Evolutionary conservation across 768 basidiomycete species (phyloP), one percentile per base, ranked within the genome.

Genomic region (Hygrocybe punicea): DNA sequence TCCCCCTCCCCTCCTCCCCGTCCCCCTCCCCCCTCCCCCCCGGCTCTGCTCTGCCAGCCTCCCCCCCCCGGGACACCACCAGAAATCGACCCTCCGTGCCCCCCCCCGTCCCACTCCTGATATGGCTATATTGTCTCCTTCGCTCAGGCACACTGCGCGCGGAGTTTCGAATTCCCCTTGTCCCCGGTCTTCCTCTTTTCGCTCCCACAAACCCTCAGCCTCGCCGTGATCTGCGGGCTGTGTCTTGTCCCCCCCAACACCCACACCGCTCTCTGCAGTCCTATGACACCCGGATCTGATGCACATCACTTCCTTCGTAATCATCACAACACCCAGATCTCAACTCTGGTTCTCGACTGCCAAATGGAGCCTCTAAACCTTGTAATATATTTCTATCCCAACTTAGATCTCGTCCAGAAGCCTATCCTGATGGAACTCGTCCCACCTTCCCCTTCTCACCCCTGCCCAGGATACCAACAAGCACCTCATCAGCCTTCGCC

Each of bases 401-500:
- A 29, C 29, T 29, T 29, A 29, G 29, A 29, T 29, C 29, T 29
- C 29, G 29, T 29, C 29, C 29, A 29, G 29, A 29, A 4, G 29
- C 29, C 29, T 29, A 29, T 29, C 29, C 29, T 29, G 39, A 40
- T 40, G 16, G 39, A 40, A 4, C 39, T 4, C 4, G 39, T 16
- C 19, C 19, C 4, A 40, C 39, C 39, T 19, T 47, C 23, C 45
- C 45, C 45, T 29, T 29, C 29, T 29, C 29, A 29, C 29, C 55
- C 62, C 56, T 34, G 35, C 59, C 52, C 35, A 53, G 54, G 53
- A 58, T 39, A 56, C 62, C 58, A 54, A 48, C 59, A 62, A 93
- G 73, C 66, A 97, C 68, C 65, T 81, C 76, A 71, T 81, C 78
- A 58, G 89, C 91, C 78, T 95, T 97, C 60, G 76, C 76, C 75